Evolutionary conservation across 2,329 filamentous ascomycete genomes (phyloP), one percentile per base, ranked within the genome.

Genomic region (Colletotrichum acutatum): DNA sequence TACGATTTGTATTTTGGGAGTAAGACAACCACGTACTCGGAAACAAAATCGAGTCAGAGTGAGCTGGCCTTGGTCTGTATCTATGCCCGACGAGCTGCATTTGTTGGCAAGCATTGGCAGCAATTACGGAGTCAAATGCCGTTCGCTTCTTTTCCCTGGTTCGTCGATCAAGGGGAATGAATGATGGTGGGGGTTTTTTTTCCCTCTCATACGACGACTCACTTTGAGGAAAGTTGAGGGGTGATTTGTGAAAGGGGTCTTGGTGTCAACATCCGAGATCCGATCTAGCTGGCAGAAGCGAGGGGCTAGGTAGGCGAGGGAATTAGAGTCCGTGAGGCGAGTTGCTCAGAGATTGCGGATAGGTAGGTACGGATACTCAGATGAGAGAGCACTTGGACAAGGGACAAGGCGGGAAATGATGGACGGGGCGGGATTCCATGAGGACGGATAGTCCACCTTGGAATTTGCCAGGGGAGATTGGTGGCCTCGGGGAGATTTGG

Each of bases 181-280:
- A 22, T 37, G 32, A 14, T 22, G 32, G 57, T 11, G 59, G 37
- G 59, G 19, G 22, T 42, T 42, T 16, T 19, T 6, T 5, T 42
- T 2, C n/a, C n/a, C 12, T 22, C 24, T 8, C 37, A 61, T n/a
- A 34, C 32, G 32, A 34, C 37, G 52, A 26, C 32, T 62, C 60
- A 28, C 60, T 49, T 11, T 14, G 34, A 37, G 9, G n/a, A n/a
- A n/a, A n/a, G 37, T 42, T 19, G 19, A 28, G 53, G 32, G 32
- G 32, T 34, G 32, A 34, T 34, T 34, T 34, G 32, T 34, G 32
- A 5, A 34, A 34, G 49, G 61, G 28, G 30, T n/a, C 26, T 32
- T 30, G 54, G 28, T 26, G 30, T n/a, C 49, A 8, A 30, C n/a
- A 57, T 46, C 59, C 32, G 60, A 70, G 70, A 70, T 65, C 70